Conservation (phyloP, 192 early-diverging fungal species). For the Coemansia erecta region DNA sequence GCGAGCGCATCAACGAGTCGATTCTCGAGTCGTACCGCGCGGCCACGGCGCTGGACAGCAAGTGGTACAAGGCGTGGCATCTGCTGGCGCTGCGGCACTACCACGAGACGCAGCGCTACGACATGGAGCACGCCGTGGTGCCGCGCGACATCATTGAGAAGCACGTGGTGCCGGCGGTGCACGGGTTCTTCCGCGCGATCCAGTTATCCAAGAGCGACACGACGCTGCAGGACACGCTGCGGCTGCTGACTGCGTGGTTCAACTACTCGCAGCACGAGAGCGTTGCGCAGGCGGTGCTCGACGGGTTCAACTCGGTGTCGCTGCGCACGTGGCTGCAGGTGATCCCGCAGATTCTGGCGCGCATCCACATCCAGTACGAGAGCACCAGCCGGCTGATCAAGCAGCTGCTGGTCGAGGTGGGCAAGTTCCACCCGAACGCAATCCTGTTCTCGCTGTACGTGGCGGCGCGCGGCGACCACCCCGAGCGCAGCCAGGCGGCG, state of each 20-base stretch:
- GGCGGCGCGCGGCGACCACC: slow-evolving; percentile 87
- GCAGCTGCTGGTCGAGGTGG: slow-evolving; percentile 88
- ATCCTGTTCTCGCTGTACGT: slow-evolving; percentile 96
- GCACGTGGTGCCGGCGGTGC: slow-evolving; percentile 78
- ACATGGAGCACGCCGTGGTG: slow-evolving; percentile 63
- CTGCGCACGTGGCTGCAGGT: slow-evolving; percentile 98
- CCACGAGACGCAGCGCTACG: slow-evolving; percentile 81
- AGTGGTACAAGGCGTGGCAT: slow-evolving; percentile 99
- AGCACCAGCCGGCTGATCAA: slow-evolving; percentile 86
- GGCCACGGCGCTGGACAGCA: slow-evolving; percentile 86
- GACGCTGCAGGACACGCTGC: slow-evolving; percentile 93
- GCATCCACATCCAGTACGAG: slow-evolving; percentile 81
- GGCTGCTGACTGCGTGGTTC: slow-evolving; percentile 94
- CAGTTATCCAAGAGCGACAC: slow-evolving; percentile 79
- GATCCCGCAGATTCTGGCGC: slow-evolving; percentile 96
- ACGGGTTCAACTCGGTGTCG: slow-evolving; percentile 81
- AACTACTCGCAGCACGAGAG: slow-evolving; percentile 89
- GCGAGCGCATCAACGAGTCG: slow-evolving; percentile 44
- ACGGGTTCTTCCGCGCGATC: slow-evolving; percentile 95
- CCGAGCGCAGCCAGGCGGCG: slow-evolving; percentile 66
- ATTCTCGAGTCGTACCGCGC: slow-evolving; percentile 82
- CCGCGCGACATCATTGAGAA: slow-evolving; percentile 61
- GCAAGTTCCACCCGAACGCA: slow-evolving; percentile 93
- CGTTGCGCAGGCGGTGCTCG: slow-evolving; percentile 82
- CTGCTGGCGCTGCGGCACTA: slow-evolving; percentile 87